Conservation (phyloP, 2,329 filamentous ascomycete genomes). For the Lachnum nothofagi region DNA sequence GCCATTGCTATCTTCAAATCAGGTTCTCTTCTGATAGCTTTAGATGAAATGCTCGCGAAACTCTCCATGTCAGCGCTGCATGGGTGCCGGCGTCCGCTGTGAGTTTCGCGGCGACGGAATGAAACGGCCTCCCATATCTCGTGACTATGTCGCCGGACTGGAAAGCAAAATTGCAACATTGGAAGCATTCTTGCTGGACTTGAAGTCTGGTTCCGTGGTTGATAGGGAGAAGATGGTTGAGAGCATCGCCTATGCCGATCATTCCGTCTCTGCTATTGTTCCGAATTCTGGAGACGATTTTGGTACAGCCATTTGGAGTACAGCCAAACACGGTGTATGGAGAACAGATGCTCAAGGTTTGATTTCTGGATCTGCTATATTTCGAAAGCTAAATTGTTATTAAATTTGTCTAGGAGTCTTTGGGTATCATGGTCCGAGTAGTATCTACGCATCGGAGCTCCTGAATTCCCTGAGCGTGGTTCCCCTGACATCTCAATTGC, state of each 20-base stretch:
- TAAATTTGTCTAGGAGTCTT: neutral
- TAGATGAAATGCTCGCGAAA: slow-evolving; percentile 15
- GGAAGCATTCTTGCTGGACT: slow-evolving; percentile 5
- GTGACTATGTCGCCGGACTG: slow-evolving; percentile 11
- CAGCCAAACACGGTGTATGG: neutral
- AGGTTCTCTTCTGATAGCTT: neutral
- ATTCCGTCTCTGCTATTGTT: neutral
- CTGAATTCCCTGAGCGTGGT: neutral
- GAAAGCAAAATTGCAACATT: slow-evolving; percentile 9
- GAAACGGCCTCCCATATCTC: slow-evolving; percentile 13
- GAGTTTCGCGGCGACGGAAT: slow-evolving; percentile 13
- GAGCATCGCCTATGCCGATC: neutral
- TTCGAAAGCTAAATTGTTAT: neutral
- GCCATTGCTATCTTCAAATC: too few species aligned
- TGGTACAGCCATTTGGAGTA: neutral
- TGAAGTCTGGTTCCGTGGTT: slow-evolving; percentile 1
- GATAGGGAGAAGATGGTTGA: neutral
- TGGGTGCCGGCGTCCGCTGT: slow-evolving; percentile 9
- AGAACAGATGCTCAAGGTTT: neutral
- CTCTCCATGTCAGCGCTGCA: slow-evolving; percentile 11
- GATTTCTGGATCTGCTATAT: neutral
- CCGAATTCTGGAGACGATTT: neutral
- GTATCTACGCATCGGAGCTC: neutral
- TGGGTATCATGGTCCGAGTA: neutral
- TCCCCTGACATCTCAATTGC: neutral